Evolutionary conservation across 352 stramenopile species (phyloP).

Genomic region (Hyaloperonospora arabidopsidis): DNA sequence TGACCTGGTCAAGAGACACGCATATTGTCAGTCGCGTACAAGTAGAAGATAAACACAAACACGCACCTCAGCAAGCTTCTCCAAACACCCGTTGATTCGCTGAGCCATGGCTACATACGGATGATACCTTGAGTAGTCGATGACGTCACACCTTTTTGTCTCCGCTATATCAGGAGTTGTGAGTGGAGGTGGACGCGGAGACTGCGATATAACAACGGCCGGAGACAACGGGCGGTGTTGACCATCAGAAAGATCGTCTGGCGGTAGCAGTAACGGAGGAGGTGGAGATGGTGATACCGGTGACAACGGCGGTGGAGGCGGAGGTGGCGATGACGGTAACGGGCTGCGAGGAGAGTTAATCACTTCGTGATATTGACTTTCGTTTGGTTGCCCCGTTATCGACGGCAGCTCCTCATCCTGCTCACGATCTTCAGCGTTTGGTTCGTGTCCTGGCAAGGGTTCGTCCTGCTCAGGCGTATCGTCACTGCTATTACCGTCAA

Average conservation of each 20-base stretch:
- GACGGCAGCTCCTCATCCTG: conserved; percentile 16
- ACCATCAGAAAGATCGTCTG: conserved; percentile 11
- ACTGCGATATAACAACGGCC: conserved; percentile 33
- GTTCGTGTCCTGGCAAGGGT: conserved; percentile 26
- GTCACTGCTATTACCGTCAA: conserved; percentile 17
- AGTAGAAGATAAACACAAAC: not conserved
- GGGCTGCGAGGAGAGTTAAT: conserved; percentile 14
- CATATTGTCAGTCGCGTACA: conserved; percentile 5
- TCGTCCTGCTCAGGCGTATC: conserved; percentile 61
- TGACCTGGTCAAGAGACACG: conserved; percentile 36
- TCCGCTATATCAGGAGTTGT: conserved; percentile 11
- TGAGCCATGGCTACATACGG: conserved; percentile 65
- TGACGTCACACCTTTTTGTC: conserved; percentile 21
- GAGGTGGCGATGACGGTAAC: conserved; percentile 24
- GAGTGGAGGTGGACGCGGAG: conserved; percentile 23
- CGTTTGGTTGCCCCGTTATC: conserved; percentile 1
- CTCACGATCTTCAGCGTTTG: conserved; percentile 5
- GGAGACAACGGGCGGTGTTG: conserved; percentile 28
- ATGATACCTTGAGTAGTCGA: conserved; percentile 71
- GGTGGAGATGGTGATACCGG: conserved; percentile 30
- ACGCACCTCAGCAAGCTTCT: conserved; percentile 62
- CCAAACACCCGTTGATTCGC: conserved; percentile 73
- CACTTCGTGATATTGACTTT: conserved; percentile 3
- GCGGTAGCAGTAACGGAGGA: conserved; percentile 22
- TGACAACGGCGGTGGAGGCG: conserved; percentile 44